Base-by-base conservation (phyloP, 2,329 filamentous ascomycete genomes). In the Diaporthe sp. region DNA sequence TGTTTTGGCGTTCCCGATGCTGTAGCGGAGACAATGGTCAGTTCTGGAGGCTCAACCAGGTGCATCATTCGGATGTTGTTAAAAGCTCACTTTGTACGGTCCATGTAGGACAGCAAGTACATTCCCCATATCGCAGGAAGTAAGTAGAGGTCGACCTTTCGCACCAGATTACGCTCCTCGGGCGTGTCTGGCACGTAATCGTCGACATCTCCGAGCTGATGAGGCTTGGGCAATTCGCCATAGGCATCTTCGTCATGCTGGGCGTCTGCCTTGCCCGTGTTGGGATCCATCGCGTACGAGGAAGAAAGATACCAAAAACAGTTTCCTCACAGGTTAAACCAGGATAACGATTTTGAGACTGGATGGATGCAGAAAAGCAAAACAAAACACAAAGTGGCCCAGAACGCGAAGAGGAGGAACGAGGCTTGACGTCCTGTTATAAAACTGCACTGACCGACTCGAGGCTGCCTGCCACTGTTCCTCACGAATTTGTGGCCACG, bases 51-150 rank as follows among this genome's bases (percentile, higher is more conserved):
- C 44, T 49, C 44, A 49, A 49, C 17, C 44, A 22, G 44, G 19
- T 8, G 19, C 34, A 8, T 25, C 5, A 46, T 37, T 37, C 2
- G 4, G 28, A 37, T 12, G 13, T 34, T n/a, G 10, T 28, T 3
- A 19, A 10, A 17, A 5, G 60, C 85, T 84, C 60, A 88, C 87
- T 77, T 88, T 87, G 83, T 85, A 34, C 86, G 83, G 53, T 87
- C 85, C 28, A 86, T 80, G 73, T 86, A 86, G 4, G 84, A 85
- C 79, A 86, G 81, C 71, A 84, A 81, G 76, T 85, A 86, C 67
- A 87, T 82, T 60, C 86, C 62, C 71, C 85, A 85, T 28, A 87
- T 81, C 28, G 84, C 81, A 0, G 86, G 85, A 55, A 83, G 84
- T 72, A 87, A 80, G 74, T 81, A 80, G 4, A 84, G 77, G 76